Evolutionary conservation across 148 eudicot species (phyloP).

Genomic region (Spergularia marina): DNA sequence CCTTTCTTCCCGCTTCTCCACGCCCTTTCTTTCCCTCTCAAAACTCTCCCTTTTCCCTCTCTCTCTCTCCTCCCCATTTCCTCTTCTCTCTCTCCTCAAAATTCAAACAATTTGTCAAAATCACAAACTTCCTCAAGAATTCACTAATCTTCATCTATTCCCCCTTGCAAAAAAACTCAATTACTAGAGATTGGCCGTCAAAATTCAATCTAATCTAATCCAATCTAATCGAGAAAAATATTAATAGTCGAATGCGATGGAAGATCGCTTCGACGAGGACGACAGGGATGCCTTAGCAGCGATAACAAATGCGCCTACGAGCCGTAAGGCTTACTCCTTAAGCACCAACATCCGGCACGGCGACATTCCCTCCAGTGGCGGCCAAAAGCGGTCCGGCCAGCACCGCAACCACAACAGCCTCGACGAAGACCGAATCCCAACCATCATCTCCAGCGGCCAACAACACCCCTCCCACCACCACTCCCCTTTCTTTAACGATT

Average conservation of each 20-base stretch:
- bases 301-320: constrained; percentile 30
- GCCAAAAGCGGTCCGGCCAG: background rate
- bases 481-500: constrained; percentile 16
- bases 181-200: too few species aligned
- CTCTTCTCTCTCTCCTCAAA: background rate
- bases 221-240: background rate
- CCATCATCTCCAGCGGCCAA: constrained; percentile 41
- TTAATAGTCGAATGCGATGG: constrained; percentile 27
- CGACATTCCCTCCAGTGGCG: background rate
- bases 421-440: constrained; percentile 48
- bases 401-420: constrained; percentile 75
- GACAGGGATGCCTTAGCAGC: constrained; percentile 43
- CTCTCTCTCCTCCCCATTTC: constrained; percentile 6
- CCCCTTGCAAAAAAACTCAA: too few species aligned
- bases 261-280: constrained; percentile 47
- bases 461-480: constrained; percentile 32
- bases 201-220: too few species aligned
- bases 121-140: background rate
- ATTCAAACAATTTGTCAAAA: background rate
- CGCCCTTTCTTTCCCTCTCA: constrained; percentile 15
- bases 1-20: constrained; percentile 37
- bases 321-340: constrained; percentile 48
- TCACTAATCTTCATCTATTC: background rate
- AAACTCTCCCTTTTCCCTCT: constrained; percentile 2
- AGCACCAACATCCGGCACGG: constrained; percentile 49